Conservation (phyloP, 495 filamentous ascomycete genomes). For the Penicillium canariense region DNA sequence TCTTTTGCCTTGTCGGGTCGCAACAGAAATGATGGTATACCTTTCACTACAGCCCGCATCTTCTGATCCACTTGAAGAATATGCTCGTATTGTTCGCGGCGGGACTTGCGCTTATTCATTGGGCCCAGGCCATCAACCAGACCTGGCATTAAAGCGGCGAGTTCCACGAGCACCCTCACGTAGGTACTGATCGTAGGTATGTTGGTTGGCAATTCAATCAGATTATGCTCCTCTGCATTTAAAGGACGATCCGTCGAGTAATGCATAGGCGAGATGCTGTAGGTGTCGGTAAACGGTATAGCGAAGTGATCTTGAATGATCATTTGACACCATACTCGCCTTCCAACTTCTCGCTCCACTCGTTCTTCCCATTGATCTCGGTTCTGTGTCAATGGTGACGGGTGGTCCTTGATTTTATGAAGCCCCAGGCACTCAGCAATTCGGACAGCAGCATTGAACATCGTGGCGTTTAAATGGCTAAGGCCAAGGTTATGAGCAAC, state of each 20-base stretch:
- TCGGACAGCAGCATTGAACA: slow-evolving; percentile 38
- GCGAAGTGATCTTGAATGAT: slow-evolving; percentile 49
- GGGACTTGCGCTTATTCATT: slow-evolving; percentile 28
- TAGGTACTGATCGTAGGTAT: slow-evolving; percentile 42
- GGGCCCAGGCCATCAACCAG: slow-evolving; percentile 40
- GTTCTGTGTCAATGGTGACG: slow-evolving; percentile 15
- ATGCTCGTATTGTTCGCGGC: slow-evolving; percentile 41
- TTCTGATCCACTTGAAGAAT: slow-evolving; percentile 41
- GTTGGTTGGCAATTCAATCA: slow-evolving; percentile 30
- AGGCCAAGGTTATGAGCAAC: slow-evolving; percentile 48
- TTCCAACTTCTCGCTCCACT: slow-evolving; percentile 38
- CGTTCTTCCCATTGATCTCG: slow-evolving; percentile 28
- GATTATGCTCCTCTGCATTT: slow-evolving; percentile 42
- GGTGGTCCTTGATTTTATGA: slow-evolving; percentile 30
- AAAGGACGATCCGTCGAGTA: slow-evolving; percentile 38
- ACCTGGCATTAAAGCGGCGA: slow-evolving; percentile 42
- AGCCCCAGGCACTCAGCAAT: slow-evolving; percentile 40
- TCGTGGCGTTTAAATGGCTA: slow-evolving; percentile 40
- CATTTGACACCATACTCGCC: slow-evolving; percentile 46
- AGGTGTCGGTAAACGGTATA: slow-evolving; percentile 47
- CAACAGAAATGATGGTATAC: slow-evolving; percentile 32
- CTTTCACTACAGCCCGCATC: slow-evolving; percentile 38
- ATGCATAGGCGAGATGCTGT: slow-evolving; percentile 42
- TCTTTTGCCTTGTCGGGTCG: slow-evolving; percentile 27
- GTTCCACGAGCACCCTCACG: slow-evolving; percentile 34